Evolutionary conservation across 73 alveolate genomes (phyloP), one percentile per base, ranked within the genome.

Genomic region (Halteria grandinella): DNA sequence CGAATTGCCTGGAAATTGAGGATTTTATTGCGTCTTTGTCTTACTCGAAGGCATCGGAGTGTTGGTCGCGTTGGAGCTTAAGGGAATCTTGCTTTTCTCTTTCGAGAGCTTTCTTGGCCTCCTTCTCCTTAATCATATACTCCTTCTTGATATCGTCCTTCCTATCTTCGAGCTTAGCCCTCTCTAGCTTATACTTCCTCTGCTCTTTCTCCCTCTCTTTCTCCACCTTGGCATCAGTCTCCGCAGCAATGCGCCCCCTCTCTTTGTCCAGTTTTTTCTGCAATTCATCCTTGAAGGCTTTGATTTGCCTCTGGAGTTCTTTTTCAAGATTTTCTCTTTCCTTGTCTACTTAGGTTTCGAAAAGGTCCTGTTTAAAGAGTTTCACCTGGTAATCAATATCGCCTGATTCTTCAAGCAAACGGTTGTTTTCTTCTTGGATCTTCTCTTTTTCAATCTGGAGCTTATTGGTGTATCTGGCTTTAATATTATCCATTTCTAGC

Each of bases 251-350:
- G 28, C 53, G 52, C 47, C 77, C 82, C 24, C 28, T 18, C 62
- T 77, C 82, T 32, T 32, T 32, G 36, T 63, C 89, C 14, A 39
- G 24, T 36, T 60, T 60, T 47, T 64, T 43, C 54, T 60, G 70
- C 33, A 39, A 28, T 7, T 75, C 79, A 15, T 75, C 70, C 34
- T 58, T 75, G 15, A 28, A 15, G 17, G 57, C 33, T 24, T 39
- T 75, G n/a, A 25, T 29, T 44, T 29, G 23, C 44, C 29, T 59
- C 18, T 58, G 62, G 54, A 75, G 33, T 44, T 75, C 18, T 23
- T 7, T 36, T 11, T 36, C 47, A 36, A 5, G 47, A 11, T 36
- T 36, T 5, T 36, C 47, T 11, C 11, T 36, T 36, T 7, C n/a
- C 47, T 36, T 36, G 47, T 36, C 11, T 5, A 36, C 47, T 11